Base-by-base conservation (phyloP, 83 land plant genomes). In the Picea abies region DNA sequence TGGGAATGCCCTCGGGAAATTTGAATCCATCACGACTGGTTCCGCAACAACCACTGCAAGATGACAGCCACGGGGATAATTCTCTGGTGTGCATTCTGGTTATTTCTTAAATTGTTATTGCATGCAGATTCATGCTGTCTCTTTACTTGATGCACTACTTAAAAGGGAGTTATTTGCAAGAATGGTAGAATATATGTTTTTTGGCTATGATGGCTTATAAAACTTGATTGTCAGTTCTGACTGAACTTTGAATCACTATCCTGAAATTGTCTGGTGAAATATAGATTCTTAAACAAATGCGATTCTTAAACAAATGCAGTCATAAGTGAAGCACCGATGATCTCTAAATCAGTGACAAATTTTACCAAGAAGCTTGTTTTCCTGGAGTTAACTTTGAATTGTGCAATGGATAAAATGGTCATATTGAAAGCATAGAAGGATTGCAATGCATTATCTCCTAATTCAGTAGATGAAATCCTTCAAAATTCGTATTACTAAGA, bases 1-100 rank as follows among this genome's bases (percentile, higher is more conserved):
- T 80, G 25, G 60, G 68, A 56, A 26, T 76, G 49, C 47, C 60
- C 41, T 80, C 62, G 26, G 84, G 62, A 25, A 77, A 79, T 82
- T n/a, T 58, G 56, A 82, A 60, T 79, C 64, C 80, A 14, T 32
- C 87, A 79, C 58, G 52, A 49, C 32, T 82, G 79, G 79, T 68
- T 63, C 79, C 82, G 19, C 52, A 82, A 10, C 41, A 70, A 41
- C 81, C 69, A 64, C 82, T 62, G 9, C 82, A 32, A 71, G 87
- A 82, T 63, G 70, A 25, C 61, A 62, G 62, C 39, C 49, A 70
- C 65, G 82, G 22, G 39, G 87, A 82, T 39, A 80, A 73, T 62
- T 76, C 79, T 76, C 60, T 76, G 61, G 79, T 76, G 56, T 52
- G 56, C 2, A 49, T 76, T 56, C 61, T 47, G 68, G 61, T 76